These are phyloP conservation scores for Plasmodium relictum DNA, from an alignment of 169 alveolate genomes.

Conservation along the genomic window DNA sequence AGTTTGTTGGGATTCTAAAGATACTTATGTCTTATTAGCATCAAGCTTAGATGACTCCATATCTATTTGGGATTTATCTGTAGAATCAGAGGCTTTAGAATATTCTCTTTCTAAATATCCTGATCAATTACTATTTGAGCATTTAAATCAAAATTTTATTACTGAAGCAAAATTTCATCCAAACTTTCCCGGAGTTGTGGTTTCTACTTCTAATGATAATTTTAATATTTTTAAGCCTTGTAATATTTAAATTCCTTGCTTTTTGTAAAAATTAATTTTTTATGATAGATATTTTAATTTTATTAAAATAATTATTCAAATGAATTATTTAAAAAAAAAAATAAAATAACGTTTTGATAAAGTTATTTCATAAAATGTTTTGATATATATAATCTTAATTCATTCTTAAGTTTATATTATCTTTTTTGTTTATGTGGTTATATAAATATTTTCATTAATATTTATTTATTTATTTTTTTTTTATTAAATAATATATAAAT, in stretches of 20 bases:
- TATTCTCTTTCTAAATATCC: constrained; percentile 62
- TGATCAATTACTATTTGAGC: constrained; percentile 85
- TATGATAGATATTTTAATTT: too few relatives aligned
- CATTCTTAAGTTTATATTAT: too few relatives aligned
- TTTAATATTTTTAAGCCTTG: constrained; percentile 84
- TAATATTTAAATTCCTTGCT: constrained; percentile 40
- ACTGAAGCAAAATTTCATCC: constrained; percentile 86
- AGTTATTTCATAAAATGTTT: too few relatives aligned
- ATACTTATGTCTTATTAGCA: constrained; percentile 81
- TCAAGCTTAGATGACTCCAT: constrained; percentile 84
- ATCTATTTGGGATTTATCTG: constrained; percentile 87
- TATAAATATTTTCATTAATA: too few relatives aligned
- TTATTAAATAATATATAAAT: too few relatives aligned
- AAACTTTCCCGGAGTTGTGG: constrained; percentile 82
- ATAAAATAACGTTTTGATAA: too few relatives aligned
- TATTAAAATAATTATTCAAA: too few relatives aligned
- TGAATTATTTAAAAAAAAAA: too few relatives aligned
- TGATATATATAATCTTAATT: too few relatives aligned
- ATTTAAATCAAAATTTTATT: constrained; percentile 85
- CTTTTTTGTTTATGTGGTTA: too few relatives aligned
- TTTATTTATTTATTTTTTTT: too few relatives aligned
- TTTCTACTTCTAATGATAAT: constrained; percentile 84
- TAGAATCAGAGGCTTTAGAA: constrained; percentile 79
- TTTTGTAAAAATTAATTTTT: too few relatives aligned
- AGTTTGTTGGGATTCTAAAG: constrained; percentile 84